Percentiles rank a stretch among this genome's conserved stretches.
Conservation (phyloP, 306 rosid genomes). For the Abrus precatorius region DNA sequence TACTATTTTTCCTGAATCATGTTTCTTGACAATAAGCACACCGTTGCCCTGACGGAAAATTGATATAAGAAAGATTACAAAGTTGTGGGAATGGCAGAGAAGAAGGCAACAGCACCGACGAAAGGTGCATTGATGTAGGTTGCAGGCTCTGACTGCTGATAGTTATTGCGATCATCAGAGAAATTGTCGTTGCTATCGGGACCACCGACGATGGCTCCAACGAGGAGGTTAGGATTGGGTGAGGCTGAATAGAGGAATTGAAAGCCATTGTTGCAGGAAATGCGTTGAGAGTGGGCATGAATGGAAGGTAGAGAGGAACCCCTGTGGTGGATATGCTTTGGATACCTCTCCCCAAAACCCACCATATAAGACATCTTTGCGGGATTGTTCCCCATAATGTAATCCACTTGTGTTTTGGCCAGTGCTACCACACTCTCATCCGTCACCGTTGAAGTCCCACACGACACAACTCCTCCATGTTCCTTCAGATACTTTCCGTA, state of each 20-base stretch:
- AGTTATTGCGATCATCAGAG: conserved; percentile 77
- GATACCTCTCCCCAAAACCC: conserved; percentile 78
- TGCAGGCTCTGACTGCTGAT: conserved; percentile 90
- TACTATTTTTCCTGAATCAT: too few species aligned
- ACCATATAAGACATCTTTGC: conserved; percentile 81
- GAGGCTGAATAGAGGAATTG: conserved; percentile 62
- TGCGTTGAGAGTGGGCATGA: conserved; percentile 45
- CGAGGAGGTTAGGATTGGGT: conserved; percentile 76
- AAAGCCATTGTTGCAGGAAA: conserved; percentile 73
- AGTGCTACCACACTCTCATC: conserved; percentile 53
- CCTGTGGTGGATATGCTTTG: conserved; percentile 76
- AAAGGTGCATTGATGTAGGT: conserved; percentile 92
- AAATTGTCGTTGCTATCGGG: conserved; percentile 77
- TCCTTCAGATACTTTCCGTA: conserved; percentile 69
- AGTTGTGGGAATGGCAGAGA: conserved; percentile 44
- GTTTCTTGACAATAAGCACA: too few species aligned
- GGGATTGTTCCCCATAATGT: conserved; percentile 83
- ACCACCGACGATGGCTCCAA: conserved; percentile 93
- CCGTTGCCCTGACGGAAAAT: too few species aligned
- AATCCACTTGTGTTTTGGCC: conserved; percentile 86
- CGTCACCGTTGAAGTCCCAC: conserved; percentile 63
- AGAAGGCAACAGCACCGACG: conserved; percentile 80
- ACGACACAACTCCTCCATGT: conserved; percentile 53
- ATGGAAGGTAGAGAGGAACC: conserved; percentile 84
- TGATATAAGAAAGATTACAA: too few species aligned